These are phyloP conservation scores for Aspergillus olivimuriae DNA, from an alignment of 495 filamentous ascomycete genomes.

Conservation along the genomic window DNA sequence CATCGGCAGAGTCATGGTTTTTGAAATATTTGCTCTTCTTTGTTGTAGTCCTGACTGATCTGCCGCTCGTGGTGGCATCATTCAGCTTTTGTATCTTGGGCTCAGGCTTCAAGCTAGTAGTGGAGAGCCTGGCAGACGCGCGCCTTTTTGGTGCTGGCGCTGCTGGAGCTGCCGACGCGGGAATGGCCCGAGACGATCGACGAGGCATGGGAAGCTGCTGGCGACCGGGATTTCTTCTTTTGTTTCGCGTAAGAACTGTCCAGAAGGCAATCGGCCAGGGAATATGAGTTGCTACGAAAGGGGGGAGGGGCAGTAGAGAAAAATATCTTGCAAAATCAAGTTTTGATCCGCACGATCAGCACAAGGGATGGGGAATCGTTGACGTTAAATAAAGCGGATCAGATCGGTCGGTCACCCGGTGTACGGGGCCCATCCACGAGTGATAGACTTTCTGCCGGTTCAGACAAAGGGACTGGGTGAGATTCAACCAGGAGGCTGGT, in stretches of 20 bases:
- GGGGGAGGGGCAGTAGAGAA: not conserved
- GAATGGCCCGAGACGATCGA: conserved; percentile 36
- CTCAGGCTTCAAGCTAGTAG: conserved; percentile 25
- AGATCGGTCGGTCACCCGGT: conserved; percentile 1
- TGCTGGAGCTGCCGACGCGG: conserved; percentile 30
- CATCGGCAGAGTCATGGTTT: conserved; percentile 23
- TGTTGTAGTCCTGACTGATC: conserved; percentile 37
- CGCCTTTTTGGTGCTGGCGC: conserved; percentile 33
- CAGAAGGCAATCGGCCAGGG: not conserved
- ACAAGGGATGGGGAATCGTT: not conserved
- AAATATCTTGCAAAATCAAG: conserved; percentile 7
- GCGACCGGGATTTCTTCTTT: not conserved
- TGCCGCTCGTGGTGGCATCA: conserved; percentile 16
- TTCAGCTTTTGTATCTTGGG: conserved; percentile 43
- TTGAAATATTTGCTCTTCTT: conserved; percentile 56
- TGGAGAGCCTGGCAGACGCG: conserved; percentile 29
- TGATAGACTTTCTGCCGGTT: conserved; percentile 15
- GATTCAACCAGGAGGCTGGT: conserved; percentile 19
- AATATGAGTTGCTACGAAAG: not conserved
- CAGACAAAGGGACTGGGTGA: conserved; percentile 11
- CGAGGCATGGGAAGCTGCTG: conserved; percentile 27
- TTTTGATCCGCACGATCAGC: not conserved
- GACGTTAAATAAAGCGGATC: no score
- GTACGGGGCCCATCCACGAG: conserved; percentile 3
- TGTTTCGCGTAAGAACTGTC: no score